These are phyloP conservation scores for Delonix regia DNA, from an alignment of 306 rosid species.

Conservation along the genomic window DNA sequence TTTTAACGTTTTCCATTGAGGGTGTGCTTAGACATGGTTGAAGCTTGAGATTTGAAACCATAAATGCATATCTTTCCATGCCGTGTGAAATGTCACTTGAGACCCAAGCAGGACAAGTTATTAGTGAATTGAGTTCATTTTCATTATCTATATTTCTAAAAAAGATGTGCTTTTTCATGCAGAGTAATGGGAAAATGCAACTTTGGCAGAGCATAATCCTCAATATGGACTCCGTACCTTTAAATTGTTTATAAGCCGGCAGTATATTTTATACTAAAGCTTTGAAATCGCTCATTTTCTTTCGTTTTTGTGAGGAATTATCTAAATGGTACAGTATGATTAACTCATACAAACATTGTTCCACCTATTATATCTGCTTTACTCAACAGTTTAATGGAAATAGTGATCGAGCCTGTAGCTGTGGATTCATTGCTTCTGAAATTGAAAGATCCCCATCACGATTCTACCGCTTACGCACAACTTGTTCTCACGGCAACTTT, in stretches of 20 bases:
- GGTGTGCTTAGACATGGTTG: too few species aligned
- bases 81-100: too few species aligned
- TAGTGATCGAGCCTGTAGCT: not conserved
- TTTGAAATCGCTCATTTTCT: not conserved
- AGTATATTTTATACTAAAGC: not conserved
- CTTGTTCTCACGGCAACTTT: not conserved
- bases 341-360: not conserved
- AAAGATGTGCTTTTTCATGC: not conserved
- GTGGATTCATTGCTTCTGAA: slow-evolving; percentile 6
- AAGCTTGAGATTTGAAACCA: too few species aligned
- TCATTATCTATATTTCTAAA: too few species aligned
- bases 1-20: too few species aligned
- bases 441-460: not conserved
- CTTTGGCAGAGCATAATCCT: slow-evolving; percentile 45
- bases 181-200: slow-evolving; percentile 50
- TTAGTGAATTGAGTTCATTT: too few species aligned
- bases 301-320: not conserved
- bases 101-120: too few species aligned
- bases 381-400: not conserved
- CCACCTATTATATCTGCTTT: not conserved
- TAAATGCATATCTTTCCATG: too few species aligned
- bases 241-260: not conserved
- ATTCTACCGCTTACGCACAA: not conserved
- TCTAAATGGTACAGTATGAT: not conserved
- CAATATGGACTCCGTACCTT: slow-evolving; percentile 45